Evolutionary conservation across 805 yeast genomes (phyloP).

Genomic region (Lipomyces sp.): DNA sequence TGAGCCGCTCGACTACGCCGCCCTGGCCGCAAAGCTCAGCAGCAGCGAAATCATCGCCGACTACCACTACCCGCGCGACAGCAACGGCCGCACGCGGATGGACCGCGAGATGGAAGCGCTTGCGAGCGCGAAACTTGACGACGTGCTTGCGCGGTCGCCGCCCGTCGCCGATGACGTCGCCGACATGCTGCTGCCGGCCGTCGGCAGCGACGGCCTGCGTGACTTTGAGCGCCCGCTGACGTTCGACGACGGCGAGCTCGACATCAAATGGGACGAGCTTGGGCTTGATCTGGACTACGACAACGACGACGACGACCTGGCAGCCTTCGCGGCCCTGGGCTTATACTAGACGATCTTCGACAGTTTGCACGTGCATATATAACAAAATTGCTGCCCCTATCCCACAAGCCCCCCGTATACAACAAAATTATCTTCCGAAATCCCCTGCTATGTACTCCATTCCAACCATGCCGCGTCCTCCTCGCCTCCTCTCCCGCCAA

Average conservation of each 20-base stretch:
- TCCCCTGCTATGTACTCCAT: too few relatives aligned
- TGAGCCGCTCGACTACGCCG: slow-evolving; percentile 18
- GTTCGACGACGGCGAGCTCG: not conserved
- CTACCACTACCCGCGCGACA: slow-evolving; percentile 11
- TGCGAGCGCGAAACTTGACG: not conserved
- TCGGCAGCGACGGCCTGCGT: not conserved
- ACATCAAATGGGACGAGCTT: not conserved
- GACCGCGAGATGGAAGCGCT: slow-evolving; percentile 8
- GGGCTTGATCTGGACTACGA: not conserved
- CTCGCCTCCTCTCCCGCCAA: too few relatives aligned
- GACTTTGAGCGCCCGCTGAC: not conserved
- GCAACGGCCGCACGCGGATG: slow-evolving; percentile 2
- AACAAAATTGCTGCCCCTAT: too few relatives aligned
- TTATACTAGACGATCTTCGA: too few relatives aligned
- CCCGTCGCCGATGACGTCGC: not conserved
- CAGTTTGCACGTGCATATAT: too few relatives aligned
- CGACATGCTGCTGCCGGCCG: too few relatives aligned
- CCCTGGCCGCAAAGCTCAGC: slow-evolving; percentile 1
- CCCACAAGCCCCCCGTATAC: too few relatives aligned
- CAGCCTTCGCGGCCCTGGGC: not conserved
- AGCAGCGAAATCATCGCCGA: slow-evolving; percentile 5
- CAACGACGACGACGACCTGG: too few relatives aligned
- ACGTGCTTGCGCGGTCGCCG: too few relatives aligned
- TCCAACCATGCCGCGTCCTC: too few relatives aligned
- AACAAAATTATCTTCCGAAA: too few relatives aligned